Evolutionary conservation across 2,329 filamentous ascomycete genomes (phyloP), one percentile per base, ranked within the genome.

Genomic region (Fusarium sublunatum): DNA sequence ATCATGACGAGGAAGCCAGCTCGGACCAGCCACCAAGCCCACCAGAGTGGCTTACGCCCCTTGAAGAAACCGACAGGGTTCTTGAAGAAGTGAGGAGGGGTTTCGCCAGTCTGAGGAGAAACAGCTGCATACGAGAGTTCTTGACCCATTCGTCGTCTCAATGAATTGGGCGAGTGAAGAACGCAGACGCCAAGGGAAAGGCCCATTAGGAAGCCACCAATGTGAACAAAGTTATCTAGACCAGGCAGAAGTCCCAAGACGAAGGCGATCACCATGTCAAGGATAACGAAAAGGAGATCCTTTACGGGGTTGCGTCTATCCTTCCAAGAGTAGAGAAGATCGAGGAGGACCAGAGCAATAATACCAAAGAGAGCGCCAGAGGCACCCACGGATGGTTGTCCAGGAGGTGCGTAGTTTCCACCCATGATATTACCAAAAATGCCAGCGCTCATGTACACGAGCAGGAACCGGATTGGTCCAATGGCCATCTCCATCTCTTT

Each of bases 391-490:
- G 92, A 96, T 3, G 92, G 86, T 55, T 95, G 88, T 19, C 88
- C 90, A 5, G 89, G 87, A 1, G 90, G 89, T 2, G 94, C 93
- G 73, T 92, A 98, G 76, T 98, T 99, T 11, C 92, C 95, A 63
- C 95, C 94, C 68, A 99, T 85, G 4, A 98, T 91, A 72, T 96
- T 97, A 9, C 95, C 95, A 72, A 98, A 98, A 67, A 98, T 98
- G 25, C 95, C 95, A 28, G 92, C 88, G 61, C 88, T 89, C 72
- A 98, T 85, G 75, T 99, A 99, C 45, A 98, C 92, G 44, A 99
- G 77, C 41, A 91, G 87, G 77, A 96, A 98, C 35, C 95, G 90
- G 66, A 97, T 83, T 34, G 91, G 88, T 4, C 95, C 95, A 69
- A 99, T 97, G 48, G 90, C 86, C 66, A 88, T 86, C 75, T 99